phyloP scores from a whole-genome alignment of 768 basidiomycete genomes.

The Kondoa malvinella region DNA sequence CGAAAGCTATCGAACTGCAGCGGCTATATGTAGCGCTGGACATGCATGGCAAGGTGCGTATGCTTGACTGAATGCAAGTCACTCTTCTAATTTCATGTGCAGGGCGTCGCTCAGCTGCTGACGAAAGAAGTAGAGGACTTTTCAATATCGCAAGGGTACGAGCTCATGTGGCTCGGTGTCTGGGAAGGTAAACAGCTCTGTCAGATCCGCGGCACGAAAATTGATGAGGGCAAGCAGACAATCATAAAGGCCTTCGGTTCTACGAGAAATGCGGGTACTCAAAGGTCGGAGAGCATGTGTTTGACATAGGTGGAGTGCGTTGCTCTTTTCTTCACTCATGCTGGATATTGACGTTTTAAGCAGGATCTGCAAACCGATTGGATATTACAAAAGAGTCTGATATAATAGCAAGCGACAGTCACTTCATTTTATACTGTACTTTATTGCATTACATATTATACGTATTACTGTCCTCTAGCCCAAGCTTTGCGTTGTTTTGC shows the following conservation, averaged over 20 bases:
- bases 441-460: too few species aligned
- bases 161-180: background rate
- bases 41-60: background rate
- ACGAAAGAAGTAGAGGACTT: background rate
- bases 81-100: too few species aligned
- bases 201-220: background rate
- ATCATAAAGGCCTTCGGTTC: background rate
- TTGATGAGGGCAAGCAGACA: background rate
- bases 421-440: too few species aligned
- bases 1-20: background rate
- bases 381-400: background rate
- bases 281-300: background rate
- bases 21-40: background rate
- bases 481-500: too few species aligned
- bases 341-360: background rate
- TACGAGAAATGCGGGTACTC: background rate
- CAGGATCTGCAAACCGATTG: background rate
- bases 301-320: background rate
- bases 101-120: background rate
- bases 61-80: too few species aligned
- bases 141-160: background rate
- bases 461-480: too few species aligned
- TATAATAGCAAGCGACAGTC: too few species aligned
- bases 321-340: background rate
- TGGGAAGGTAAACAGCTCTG: background rate